Evolutionary conservation across 176 grass and related monocot genomes (phyloP), one percentile per base, ranked within the genome.

Genomic region (Cenchrus fungigraminus): DNA sequence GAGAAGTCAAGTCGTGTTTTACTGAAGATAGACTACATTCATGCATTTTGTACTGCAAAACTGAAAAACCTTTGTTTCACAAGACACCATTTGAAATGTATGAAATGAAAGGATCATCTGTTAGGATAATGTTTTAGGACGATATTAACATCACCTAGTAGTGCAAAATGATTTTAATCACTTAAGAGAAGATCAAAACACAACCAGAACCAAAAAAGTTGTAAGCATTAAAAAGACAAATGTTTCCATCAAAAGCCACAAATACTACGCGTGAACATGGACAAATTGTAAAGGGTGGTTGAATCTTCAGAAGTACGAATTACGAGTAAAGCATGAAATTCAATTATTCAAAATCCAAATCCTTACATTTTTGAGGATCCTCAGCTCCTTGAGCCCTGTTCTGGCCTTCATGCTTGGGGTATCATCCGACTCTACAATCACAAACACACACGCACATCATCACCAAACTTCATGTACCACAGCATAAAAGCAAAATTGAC

Each of bases 281-380:
- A 34, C 63, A 32, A 14, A 6, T 65, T 42, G 0, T 8, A 68
- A 68, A 44, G 59, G 22, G 49, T 5, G 17, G 17, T 46, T 34
- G 29, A 15, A 78, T 49, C 6, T 74, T 74, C 34, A n/a, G 9
- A 60, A 37, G 1, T 34, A 68, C 20, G 12, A 78, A 82, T 80
- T 55, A 9, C 29, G 68, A 12, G 19, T 37, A 29, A 17, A 22
- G 6, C 56, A 88, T 31, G n/a, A 49, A 17, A 73, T 15, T 28
- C 65, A 29, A 77, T 76, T 50, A 74, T 65, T 22, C 15, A 5
- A 4, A 19, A 56, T 63, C 40, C 25, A 50, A 79, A 78, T 76
- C 56, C 85, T 92, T 90, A 95, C 93, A 82, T 80, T 91, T 73
- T 88, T 86, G 5, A 90, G 90, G 58, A 88, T 82, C 28, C 85